Evolutionary conservation across 805 yeast genomes (phyloP), one percentile per base, ranked within the genome.

Genomic region (Wickerhamomyces xylosicus): DNA sequence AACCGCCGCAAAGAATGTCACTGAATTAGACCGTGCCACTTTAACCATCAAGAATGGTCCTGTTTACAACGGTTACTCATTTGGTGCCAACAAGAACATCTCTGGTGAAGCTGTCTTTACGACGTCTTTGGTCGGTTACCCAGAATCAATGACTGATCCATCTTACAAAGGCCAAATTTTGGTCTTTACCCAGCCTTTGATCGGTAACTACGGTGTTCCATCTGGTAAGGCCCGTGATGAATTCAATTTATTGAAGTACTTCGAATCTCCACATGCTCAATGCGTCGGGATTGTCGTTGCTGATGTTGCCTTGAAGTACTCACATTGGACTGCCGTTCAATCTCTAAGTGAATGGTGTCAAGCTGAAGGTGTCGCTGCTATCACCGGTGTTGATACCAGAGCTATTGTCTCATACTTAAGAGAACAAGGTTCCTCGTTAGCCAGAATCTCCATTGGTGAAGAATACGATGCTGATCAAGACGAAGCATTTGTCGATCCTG

Each of bases 251-350:
- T 73, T 90, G 57, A 86, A 85, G 61, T 85, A 85, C 63, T 81
- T 92, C 64, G 99, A 92, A 67, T 76, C 89, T 41, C 92, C 97
- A 5, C 75, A 73, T 50, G 79, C 85, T 41, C 97, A 92, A 64
- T 89, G 97, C 64, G 79, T 84, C 44, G 99, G 97, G 51, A 86
- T 92, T 43, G 95, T 92, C 36, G 98, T 92, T 20, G 84, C 95
- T 33, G 96, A 92, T 57, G 95, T 77, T 40, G 97, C 98, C 18
- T 74, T 89, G 72, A 74, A 87, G 59, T 86, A 90, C 63, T 85
- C 96, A n/a, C 99, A 92, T 62, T 92, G 98, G 98, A 89, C 97
- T 29, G 99, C 99, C 3, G 95, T 92, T 27, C 97, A 92, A 67
- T 81, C 95, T 16, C 72, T 92, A 42, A 83, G 85, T 43, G 85